phyloP scores from a whole-genome alignment of 805 yeast species.

The Monosporozyma servazzii region DNA sequence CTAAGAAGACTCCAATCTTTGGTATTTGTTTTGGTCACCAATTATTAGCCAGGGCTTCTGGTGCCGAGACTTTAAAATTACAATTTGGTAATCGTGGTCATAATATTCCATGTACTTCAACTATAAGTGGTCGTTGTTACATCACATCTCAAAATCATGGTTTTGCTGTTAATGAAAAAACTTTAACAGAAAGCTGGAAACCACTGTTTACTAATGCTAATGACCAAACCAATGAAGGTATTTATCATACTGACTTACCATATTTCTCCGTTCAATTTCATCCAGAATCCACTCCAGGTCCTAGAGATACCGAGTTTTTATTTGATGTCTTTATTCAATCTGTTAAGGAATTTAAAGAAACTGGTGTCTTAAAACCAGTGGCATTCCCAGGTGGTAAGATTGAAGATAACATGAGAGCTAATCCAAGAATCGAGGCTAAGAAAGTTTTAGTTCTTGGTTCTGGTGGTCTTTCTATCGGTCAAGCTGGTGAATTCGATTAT shows the following conservation, averaged over 20 bases:
- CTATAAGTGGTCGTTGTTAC: slow-evolving; percentile 89
- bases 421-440: slow-evolving; percentile 76
- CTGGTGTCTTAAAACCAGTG: slow-evolving; percentile 54
- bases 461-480: slow-evolving; percentile 97
- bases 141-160: slow-evolving; percentile 99
- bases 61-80: slow-evolving; percentile 85
- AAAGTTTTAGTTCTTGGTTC: slow-evolving; percentile 93
- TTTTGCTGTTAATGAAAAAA: slow-evolving; percentile 80
- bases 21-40: slow-evolving; percentile 99
- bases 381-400: slow-evolving; percentile 83
- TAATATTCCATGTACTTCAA: slow-evolving; percentile 90
- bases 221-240: slow-evolving; percentile 98
- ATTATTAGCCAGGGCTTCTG: slow-evolving; percentile 87
- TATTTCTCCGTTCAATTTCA: slow-evolving; percentile 97
- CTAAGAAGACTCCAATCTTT: slow-evolving; percentile 77
- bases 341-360: slow-evolving; percentile 53
- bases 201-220: slow-evolving; percentile 92
- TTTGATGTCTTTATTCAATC: slow-evolving; percentile 87
- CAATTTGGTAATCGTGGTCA: slow-evolving; percentile 99
- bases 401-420: slow-evolving; percentile 63
- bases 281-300: slow-evolving; percentile 99
- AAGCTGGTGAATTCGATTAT: slow-evolving; percentile 98
- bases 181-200: slow-evolving; percentile 77
- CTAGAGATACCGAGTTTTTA: slow-evolving; percentile 95
- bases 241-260: slow-evolving; percentile 80